Conservation (phyloP, 805 yeast genomes). For the Ogataea neopini region DNA sequence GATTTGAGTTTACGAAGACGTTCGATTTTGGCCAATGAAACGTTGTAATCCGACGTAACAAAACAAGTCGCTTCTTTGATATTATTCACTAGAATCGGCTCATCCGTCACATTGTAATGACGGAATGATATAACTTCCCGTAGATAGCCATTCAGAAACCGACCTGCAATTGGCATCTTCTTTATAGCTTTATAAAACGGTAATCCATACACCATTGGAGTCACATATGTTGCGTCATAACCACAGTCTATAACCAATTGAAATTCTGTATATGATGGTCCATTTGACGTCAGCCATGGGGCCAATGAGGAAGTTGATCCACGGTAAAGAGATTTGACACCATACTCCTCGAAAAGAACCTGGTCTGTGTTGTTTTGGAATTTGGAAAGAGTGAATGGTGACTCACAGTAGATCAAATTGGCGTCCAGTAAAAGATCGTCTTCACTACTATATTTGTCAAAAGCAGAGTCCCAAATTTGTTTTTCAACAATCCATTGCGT, state of each 20-base stretch:
- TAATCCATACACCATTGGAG: constrained; percentile 79
- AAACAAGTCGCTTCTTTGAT: constrained; percentile 79
- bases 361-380: constrained; percentile 86
- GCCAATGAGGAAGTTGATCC: constrained; percentile 60
- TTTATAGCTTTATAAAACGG: constrained; percentile 76
- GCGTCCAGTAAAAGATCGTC: constrained; percentile 49
- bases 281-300: constrained; percentile 53
- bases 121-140: constrained; percentile 85
- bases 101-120: constrained; percentile 92
- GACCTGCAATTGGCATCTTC: constrained; percentile 85
- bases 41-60: constrained; percentile 59
- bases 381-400: constrained; percentile 79
- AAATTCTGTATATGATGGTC: constrained; percentile 48
- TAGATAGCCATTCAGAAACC: constrained; percentile 75
- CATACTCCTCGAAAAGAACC: constrained; percentile 91
- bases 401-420: constrained; percentile 72
- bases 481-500: constrained; percentile 90
- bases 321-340: constrained; percentile 68
- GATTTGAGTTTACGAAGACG: constrained; percentile 22
- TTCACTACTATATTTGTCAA: constrained; percentile 40
- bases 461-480: constrained; percentile 84
- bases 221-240: constrained; percentile 80
- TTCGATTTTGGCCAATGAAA: constrained; percentile 29
- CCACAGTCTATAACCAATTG: constrained; percentile 86
- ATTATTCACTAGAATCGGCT: constrained; percentile 77